Evolutionary conservation across 352 stramenopile genomes (phyloP).

Genomic region (Pythium periplocum): DNA sequence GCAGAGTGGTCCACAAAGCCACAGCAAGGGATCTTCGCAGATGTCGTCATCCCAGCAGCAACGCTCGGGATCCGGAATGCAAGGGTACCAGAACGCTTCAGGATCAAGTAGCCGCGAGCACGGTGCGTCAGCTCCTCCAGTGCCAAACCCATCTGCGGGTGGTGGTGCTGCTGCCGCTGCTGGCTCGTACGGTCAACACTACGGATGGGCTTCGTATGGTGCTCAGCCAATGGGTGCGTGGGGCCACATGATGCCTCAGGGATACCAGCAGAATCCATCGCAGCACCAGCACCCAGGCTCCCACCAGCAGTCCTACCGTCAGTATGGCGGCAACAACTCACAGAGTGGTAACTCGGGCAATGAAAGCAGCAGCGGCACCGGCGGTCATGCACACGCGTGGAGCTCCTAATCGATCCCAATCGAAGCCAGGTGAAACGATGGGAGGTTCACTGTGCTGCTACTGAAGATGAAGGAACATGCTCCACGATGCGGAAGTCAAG

Average conservation of each 20-base stretch:
- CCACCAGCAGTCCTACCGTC: slow-evolving; percentile 74
- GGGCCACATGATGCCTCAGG: slow-evolving; percentile 81
- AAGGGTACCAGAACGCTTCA: slow-evolving; percentile 46
- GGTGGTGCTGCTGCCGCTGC: slow-evolving; percentile 20
- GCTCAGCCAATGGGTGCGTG: slow-evolving; percentile 68
- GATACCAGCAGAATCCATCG: slow-evolving; percentile 70
- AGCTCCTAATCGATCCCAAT: slow-evolving; percentile 46
- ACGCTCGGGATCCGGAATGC: slow-evolving; percentile 46
- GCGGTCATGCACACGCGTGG: slow-evolving; percentile 46
- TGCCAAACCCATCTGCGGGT: slow-evolving; percentile 53
- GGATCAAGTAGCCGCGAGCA: slow-evolving; percentile 43
- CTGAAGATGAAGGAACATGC: too few relatives aligned
- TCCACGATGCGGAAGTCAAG: too few relatives aligned
- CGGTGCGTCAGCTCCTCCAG: slow-evolving; percentile 44
- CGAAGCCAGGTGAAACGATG: too few relatives aligned
- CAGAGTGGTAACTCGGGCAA: slow-evolving; percentile 30
- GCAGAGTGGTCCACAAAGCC: slow-evolving; percentile 48
- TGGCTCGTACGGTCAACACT: slow-evolving; percentile 64
- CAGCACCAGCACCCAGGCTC: slow-evolving; percentile 46
- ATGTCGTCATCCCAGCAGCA: slow-evolving; percentile 43
- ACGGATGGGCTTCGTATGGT: slow-evolving; percentile 77
- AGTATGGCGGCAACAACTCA: slow-evolving; percentile 50
- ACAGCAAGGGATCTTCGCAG: slow-evolving; percentile 55
- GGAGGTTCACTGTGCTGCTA: too few relatives aligned
- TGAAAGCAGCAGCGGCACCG: slow-evolving; percentile 40